Evolutionary conservation across 192 early-diverging fungal genomes (phyloP).

Genomic region (Coemansia sp.): DNA sequence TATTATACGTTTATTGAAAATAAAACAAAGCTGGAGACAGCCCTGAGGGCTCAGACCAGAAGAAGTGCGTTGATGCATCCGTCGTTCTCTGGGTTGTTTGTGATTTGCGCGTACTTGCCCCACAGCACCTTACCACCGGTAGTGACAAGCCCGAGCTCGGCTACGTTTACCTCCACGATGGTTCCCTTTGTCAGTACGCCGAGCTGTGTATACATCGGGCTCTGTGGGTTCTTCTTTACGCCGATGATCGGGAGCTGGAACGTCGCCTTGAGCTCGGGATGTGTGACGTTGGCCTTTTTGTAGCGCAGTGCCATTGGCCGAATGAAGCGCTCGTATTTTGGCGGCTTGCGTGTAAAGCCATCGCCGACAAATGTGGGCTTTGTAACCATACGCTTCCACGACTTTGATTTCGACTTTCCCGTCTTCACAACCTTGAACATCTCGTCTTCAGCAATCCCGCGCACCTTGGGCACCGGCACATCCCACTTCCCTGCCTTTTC

Average conservation of each 20-base stretch:
- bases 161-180: slow-evolving; percentile 92
- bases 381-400: slow-evolving; percentile 98
- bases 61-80: slow-evolving; percentile 93
- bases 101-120: slow-evolving; percentile 94
- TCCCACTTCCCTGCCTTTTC: slow-evolving; percentile 99
- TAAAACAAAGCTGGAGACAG: background rate
- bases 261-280: slow-evolving; percentile 96
- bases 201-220: slow-evolving; percentile 92
- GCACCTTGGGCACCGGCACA: slow-evolving; percentile 96
- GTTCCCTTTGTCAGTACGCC: slow-evolving; percentile 99
- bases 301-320: slow-evolving; percentile 96
- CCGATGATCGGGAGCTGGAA: slow-evolving; percentile 96
- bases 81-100: slow-evolving; percentile 99
- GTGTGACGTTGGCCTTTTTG: slow-evolving; percentile 99
- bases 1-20: no score
- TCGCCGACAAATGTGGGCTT: slow-evolving; percentile 99
- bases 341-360: slow-evolving; percentile 98
- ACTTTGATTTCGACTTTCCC: slow-evolving; percentile 90
- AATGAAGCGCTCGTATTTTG: slow-evolving; percentile 99
- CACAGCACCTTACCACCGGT: slow-evolving; percentile 98
- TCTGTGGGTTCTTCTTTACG: slow-evolving; percentile 98
- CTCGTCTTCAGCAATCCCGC: slow-evolving; percentile 98
- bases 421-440: slow-evolving; percentile 98
- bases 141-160: slow-evolving; percentile 94
- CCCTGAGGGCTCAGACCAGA: slow-evolving; percentile 65